These are phyloP conservation scores for Fusarium penzigii DNA, from an alignment of 2,329 filamentous ascomycete genomes.

Conservation along the genomic window DNA sequence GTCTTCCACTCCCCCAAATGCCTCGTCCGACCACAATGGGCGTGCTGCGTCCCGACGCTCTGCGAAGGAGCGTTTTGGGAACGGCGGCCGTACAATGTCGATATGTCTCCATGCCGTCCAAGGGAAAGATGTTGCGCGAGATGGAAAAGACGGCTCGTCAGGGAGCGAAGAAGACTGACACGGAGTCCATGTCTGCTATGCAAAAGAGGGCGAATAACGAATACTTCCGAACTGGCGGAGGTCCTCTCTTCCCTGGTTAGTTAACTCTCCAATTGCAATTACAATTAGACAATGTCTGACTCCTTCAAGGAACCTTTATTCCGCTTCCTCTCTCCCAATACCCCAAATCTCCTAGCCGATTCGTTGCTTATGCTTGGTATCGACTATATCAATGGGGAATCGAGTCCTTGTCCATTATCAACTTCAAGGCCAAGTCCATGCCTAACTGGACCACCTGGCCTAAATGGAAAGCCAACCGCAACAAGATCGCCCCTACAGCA, in stretches of 20 bases:
- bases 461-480: constrained; percentile 44
- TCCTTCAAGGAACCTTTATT: constrained; percentile 48
- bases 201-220: constrained; percentile 34
- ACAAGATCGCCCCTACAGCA: constrained; percentile 51
- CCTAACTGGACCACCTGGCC: constrained; percentile 43
- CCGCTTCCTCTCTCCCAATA: constrained; percentile 41
- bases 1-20: constrained; percentile 15
- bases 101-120: constrained; percentile 28
- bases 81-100: constrained; percentile 27
- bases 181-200: constrained; percentile 32
- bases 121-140: constrained; percentile 30
- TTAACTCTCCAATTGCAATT: constrained; percentile 13
- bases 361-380: constrained; percentile 40
- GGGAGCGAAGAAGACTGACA: constrained; percentile 26
- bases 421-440: constrained; percentile 48
- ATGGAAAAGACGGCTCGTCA: constrained; percentile 26
- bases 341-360: constrained; percentile 28
- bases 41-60: constrained; percentile 21
- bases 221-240: constrained; percentile 36
- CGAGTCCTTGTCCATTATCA: constrained; percentile 38
- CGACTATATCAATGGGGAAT: constrained; percentile 37
- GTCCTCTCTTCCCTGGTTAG: constrained; percentile 38
- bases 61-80: constrained; percentile 21
- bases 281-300: constrained; percentile 1
- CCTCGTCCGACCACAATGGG: constrained; percentile 19